Conservation (phyloP, 176 grass and related monocot species). For the Triticum turgidum region DNA sequence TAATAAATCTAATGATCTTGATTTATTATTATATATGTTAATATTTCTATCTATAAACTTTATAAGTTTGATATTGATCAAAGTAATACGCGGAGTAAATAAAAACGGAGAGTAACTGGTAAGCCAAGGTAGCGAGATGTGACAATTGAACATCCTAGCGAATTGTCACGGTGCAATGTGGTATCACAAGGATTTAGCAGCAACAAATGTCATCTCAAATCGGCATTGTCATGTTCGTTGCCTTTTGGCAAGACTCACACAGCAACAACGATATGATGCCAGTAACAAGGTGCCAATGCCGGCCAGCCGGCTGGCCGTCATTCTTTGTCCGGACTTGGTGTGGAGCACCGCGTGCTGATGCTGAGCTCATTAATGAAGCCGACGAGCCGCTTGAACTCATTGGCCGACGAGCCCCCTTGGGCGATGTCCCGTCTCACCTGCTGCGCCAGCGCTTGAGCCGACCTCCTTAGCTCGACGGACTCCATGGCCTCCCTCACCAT, state of each 20-base stretch:
- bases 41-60: no score
- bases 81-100: no score
- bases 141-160: no score
- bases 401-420: constrained; percentile 29
- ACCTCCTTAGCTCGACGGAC: neutral
- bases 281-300: neutral
- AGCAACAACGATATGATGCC: neutral
- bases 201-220: neutral
- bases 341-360: neutral
- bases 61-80: no score
- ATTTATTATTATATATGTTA: no score
- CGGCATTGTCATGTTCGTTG: neutral
- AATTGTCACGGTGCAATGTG: no score
- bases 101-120: no score
- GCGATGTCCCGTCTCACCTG: neutral
- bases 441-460: constrained; percentile 4
- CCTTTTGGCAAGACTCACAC: neutral
- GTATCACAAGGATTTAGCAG: neutral
- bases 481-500: constrained; percentile 46
- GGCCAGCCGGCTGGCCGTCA: neutral
- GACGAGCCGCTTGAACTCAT: constrained; percentile 32
- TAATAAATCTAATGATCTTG: no score
- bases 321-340: neutral
- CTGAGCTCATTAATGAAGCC: constrained; percentile 34
- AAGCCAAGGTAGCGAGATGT: no score